Base-by-base conservation (phyloP, 1,139 yeast genomes). In the Nakaseomyces bracarensis region DNA sequence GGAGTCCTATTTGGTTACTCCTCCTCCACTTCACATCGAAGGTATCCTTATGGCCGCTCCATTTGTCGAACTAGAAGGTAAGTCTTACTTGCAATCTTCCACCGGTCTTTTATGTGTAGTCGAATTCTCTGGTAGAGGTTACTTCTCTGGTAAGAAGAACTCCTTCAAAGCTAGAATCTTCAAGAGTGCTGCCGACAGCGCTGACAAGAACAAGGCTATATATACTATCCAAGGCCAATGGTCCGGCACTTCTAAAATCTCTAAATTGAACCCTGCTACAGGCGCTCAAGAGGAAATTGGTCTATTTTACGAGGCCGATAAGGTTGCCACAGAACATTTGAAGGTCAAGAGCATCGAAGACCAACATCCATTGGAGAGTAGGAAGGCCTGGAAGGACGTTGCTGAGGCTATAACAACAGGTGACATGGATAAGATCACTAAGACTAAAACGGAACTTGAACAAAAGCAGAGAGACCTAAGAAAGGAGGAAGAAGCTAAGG, bases 1-100 rank as follows among this genome's bases (percentile, higher is more conserved):
- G 46, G 96, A 89, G 63, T 66, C 72, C 13, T 89, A 81, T 63
- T 69, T 84, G 55, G 71, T 86, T 46, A 84, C 96, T 14, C 71
- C 89, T 53, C 97, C 98, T 13, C 87, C 95, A n/a, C 72, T 89
- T 52, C 96, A 89, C 63, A 82, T 89, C 49, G 97, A 91, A 66
- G 97, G 98, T 14, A 74, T 89, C 49, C 67, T 89, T 46, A 79
- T 82, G 49, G 96, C 95, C 4, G 72, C 93, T 2, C 96, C 96
- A 27, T 86, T 79, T 63, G 87, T 82, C 36, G 94, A 83, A 62
- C 72, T 89, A 49, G 96, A 87, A 60, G 94, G 94, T 44, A 77
- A 79, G 50, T 74, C 93, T 18, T 77, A 70, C 59, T 84, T 89
- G 55, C 93, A 83, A 64, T 72, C 87, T 33, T 78, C 93, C 10